These are phyloP conservation scores for Colletotrichum liaoningense DNA, from an alignment of 2,329 filamentous ascomycete species.

Conservation along the genomic window DNA sequence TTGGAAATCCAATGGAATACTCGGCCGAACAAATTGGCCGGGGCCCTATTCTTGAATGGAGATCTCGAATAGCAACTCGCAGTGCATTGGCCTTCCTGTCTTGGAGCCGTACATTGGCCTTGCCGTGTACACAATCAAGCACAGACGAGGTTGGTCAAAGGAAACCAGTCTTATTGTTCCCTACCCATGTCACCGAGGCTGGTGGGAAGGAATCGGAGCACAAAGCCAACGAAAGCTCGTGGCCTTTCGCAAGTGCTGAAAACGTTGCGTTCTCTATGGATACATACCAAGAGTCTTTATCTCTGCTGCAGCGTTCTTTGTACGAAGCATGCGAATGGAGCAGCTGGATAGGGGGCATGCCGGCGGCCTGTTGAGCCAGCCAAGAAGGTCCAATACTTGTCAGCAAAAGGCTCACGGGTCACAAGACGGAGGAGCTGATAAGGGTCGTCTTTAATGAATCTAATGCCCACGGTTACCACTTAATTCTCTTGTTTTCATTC, in stretches of 20 bases:
- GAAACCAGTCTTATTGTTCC: background rate
- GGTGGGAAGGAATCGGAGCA: background rate
- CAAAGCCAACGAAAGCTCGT: constrained; percentile 9
- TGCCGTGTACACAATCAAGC: background rate
- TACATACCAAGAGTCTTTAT: no score
- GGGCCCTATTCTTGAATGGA: no score
- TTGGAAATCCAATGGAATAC: background rate
- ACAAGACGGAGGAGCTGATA: background rate
- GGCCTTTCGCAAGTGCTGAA: background rate
- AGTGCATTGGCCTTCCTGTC: background rate
- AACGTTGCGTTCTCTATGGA: background rate
- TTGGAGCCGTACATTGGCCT: background rate
- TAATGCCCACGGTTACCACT: background rate
- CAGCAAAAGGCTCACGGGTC: background rate
- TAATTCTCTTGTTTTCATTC: background rate
- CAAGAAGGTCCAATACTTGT: background rate
- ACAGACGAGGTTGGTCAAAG: background rate
- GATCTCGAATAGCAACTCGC: background rate
- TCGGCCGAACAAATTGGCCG: background rate
- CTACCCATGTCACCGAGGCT: background rate
- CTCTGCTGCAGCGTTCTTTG: constrained; percentile 3
- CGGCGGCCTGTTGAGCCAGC: background rate
- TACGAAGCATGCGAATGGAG: background rate
- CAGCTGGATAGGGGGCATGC: background rate
- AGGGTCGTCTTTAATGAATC: background rate